Base-by-base conservation (phyloP, 495 filamentous ascomycete species). In the Penicillium taxi region DNA sequence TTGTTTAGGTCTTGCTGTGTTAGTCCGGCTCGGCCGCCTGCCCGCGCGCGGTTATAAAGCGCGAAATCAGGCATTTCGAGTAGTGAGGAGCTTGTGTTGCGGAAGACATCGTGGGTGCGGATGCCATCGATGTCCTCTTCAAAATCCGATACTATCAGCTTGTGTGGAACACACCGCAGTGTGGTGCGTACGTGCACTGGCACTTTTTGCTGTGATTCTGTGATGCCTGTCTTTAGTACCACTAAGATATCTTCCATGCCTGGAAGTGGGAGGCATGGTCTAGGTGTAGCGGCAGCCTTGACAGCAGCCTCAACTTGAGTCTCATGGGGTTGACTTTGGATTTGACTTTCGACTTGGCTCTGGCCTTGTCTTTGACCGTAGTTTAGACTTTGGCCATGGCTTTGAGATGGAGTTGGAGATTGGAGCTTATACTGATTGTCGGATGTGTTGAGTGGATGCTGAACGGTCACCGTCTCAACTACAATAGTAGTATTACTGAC, bases 141-240 rank as follows among this genome's bases (percentile, higher is more conserved):
- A 41, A 55, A 66, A 52, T 75, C 70, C 13, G 70, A 73, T 39
- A 69, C 60, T 26, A 75, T 53, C 16, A 69, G 36, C 28, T 63
- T 58, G 47, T 74, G 58, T 1, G 62, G 58, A 18, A 73, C 52
- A 48, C 64, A 70, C 35, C 61, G 59, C 4, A 69, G 55, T 9
- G 67, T 67, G 19, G 69, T 69, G 25, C 55, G 35, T 26, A 70
- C 37, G 38, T 73, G 66, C 9, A 67, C 51, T 13, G 64, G 63
- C 5, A 67, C 47, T 53, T 69, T 70, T 12, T 58, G 44, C 32
- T 54, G 50, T 1, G 59, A 44, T 52, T 70, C 69, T n/a, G 63
- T 68, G 24, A 69, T 66, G 44, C 69, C 64, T 0, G 66, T 73
- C 43, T 73, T 72, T 2, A 73, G 47, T 9, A 70, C 45, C 4